Evolutionary conservation across 129 eudicot genomes (phyloP), one percentile per base, ranked within the genome.

Genomic region (Oenanthe sinensis): DNA sequence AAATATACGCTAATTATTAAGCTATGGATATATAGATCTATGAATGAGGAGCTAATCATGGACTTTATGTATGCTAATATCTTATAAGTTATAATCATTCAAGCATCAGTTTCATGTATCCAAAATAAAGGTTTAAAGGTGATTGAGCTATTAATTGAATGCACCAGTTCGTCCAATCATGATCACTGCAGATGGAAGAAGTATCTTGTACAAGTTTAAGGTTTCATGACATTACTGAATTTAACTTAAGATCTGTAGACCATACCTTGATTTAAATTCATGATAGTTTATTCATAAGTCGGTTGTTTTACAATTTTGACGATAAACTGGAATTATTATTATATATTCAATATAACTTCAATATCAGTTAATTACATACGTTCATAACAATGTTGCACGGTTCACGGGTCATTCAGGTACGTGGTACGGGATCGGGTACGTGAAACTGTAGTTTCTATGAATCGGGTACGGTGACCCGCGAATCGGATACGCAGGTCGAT

Each of bases 11-110:
- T 54, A 37, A 39, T 28, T 3, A 19, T 54, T 52, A 15, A 11
- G 69, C 6, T 54, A 14, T 36, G 58, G 55, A 50, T 5, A 33
- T 40, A 58, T 8, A 33, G 7, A 40, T 69, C 0, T 6, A 20
- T 71, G 70, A 48, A 79, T 79, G 77, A 79, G 82, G 82, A 79
- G 77, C 71, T 79, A 79, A 79, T 79, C 76, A 79, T 79, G 46
- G 24, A 49, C 37, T 79, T 79, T 79, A 79, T 76, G 69, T n/a
- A 5, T 33, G 36, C 36, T 33, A 33, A 33, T 33, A 39, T 36
- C 40, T 43, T 60, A 24, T 3, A 9, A 60, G 33, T 60, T 60
- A n/a, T 78, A 60, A 77, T 77, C 49, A 78, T 78, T 50, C 17
- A 40, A 43, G 39, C 74, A 78, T 43, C 76, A 72, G 52, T 43